Base-by-base conservation (phyloP, 2,329 filamentous ascomycete genomes). In the Penicillium janthinellum region DNA sequence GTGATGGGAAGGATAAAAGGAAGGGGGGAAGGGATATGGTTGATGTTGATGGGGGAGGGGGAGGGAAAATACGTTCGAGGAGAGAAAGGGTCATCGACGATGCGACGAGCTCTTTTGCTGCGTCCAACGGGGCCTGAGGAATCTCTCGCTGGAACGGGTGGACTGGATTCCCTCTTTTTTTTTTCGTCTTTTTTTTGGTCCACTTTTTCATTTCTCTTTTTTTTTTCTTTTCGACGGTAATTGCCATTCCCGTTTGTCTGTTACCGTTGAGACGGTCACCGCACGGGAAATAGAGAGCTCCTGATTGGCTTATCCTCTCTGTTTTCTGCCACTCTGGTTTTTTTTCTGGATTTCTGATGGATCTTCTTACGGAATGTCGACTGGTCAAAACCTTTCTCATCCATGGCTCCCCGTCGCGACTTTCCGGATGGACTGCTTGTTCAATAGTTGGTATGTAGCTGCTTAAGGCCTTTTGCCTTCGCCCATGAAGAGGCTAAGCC, bases 251-350 rank as follows among this genome's bases (percentile, higher is more conserved):
- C 58, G 56, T 35, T 31, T 4, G 14, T 5, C 25, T 14, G 3
- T 47, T 47, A 47, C 44, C 44, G 15, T 31, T 11, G 10, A 31
- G 15, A 10, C 25, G 4, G 44, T 28, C 14, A 47, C 44, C 59
- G 64, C 63, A 63, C 64, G 57, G 60, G 60, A 64, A 68, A 71
- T 62, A 45, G 6, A 31, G 45, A 62, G 59, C 31, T 55, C 56
- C 49, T 71, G 61, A 71, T 73, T 73, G 71, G 71, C 53, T 50
- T 54, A 50, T 25, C 4, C 28, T 11, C 2, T 1, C 44, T n/a
- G 14, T 47, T 47, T 31, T 47, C 44, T 47, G 44, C 44, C 42
- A 45, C 12, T 28, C 14, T 14, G 11, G n/a, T 41, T 14, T 28
- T 4, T 47, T 47, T 14, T 31, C 44, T 7, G 8, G 25, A n/a